Conservation (phyloP, 108 stramenopile species). For the Cylindrotheca closterium region DNA sequence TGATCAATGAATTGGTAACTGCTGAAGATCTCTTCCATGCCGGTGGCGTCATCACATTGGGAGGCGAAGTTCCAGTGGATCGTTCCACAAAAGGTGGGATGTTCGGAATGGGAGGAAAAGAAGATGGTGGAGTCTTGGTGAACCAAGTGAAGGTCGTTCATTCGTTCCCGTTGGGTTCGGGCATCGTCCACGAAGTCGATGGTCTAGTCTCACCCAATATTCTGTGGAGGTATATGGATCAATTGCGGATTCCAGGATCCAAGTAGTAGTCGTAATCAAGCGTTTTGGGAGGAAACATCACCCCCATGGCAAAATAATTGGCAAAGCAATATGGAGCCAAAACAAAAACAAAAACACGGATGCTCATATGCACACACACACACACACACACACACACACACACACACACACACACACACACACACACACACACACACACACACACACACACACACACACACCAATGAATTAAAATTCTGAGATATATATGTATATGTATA, state of each 20-base stretch:
- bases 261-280: constrained; percentile 18
- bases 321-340: no score
- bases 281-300: background rate
- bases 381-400: no score
- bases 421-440: no score
- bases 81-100: constrained; percentile 56
- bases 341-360: no score
- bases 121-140: constrained; percentile 65
- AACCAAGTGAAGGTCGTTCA: constrained; percentile 52
- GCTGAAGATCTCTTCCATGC: constrained; percentile 54
- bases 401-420: no score
- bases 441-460: no score
- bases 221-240: constrained; percentile 73
- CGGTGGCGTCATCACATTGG: constrained; percentile 59
- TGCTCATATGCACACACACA: no score
- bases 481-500: no score
- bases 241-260: constrained; percentile 66
- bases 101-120: constrained; percentile 69
- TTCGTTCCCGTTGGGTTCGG: constrained; percentile 39
- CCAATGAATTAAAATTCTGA: no score
- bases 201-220: constrained; percentile 56
- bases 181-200: constrained; percentile 70
- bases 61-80: constrained; percentile 68
- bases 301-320: background rate
- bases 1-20: constrained; percentile 66